Evolutionary conservation across 2,329 filamentous ascomycete species (phyloP), one percentile per base, ranked within the genome.

Genomic region (Paradendryphiella salina): DNA sequence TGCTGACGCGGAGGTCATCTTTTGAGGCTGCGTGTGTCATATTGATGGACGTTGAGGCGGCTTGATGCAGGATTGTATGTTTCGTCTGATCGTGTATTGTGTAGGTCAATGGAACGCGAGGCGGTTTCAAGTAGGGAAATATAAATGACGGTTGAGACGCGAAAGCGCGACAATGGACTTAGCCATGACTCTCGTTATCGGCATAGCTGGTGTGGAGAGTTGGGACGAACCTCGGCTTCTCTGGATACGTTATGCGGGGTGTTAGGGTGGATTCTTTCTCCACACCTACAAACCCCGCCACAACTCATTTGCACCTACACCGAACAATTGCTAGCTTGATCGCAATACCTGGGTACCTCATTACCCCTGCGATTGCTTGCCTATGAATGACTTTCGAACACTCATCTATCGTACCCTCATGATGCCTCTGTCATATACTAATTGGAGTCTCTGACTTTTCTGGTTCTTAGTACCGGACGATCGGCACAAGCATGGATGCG

Each of bases 21-120:
- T 61, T 59, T 17, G 65, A 61, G 34, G 68, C 64, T 37, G 60
- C 52, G 60, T 71, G 67, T 13, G 67, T 57, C 68, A 70, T 70
- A 28, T 29, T 54, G 38, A 26, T 29, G 14, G 17, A 10, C 2
- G 23, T 38, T 28, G 40, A 11, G 17, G 10, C 45, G 37, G 39
- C 2, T n/a, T 11, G 10, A 39, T n/a, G 32, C 8, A 3, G 32
- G 10, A 15, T 34, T 34, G 4, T 26, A 26, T 26, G 23, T 9
- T 42, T 28, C 29, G 18, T 35, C n/a, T 46, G 40, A 9, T 33
- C 14, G 28, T 11, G 34, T 14, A 29, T 21, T 43, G 26, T 41
- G 29, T 36, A 51, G 26, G 36, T 36, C 10, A 14, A 13, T 34
- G n/a, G 33, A 46, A 9, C 34, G 29, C 3, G 11, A 11, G 1